Evolutionary conservation across 1,284 basidiomycete species (phyloP).

Genomic region (Inonotus hispidus): DNA sequence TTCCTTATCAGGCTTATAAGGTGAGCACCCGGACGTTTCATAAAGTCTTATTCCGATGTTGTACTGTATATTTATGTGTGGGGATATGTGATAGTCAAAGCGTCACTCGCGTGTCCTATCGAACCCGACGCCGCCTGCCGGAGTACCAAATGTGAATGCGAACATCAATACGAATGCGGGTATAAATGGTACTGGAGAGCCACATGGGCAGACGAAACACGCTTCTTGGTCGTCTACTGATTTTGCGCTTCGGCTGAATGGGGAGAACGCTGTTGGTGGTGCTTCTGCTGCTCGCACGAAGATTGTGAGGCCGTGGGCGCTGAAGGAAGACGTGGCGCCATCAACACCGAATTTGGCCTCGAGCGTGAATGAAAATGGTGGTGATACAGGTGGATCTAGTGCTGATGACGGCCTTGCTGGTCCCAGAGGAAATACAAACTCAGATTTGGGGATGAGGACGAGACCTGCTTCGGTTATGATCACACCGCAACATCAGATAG

Average conservation of each 20-base stretch:
- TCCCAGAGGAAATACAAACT: not conserved
- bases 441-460: not conserved
- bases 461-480: not conserved
- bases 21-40: constrained; percentile 31
- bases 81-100: constrained; percentile 47
- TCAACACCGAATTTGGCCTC: not conserved
- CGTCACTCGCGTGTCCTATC: constrained; percentile 59
- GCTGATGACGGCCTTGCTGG: too few relatives aligned
- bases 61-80: not conserved
- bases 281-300: not conserved
- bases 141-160: not conserved
- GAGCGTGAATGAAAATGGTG: too few relatives aligned
- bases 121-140: constrained; percentile 23
- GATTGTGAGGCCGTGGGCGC: not conserved
- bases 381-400: too few relatives aligned
- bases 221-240: constrained; percentile 15
- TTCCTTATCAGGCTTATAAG: constrained; percentile 73
- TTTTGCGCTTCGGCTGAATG: not conserved
- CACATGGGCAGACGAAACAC: constrained; percentile 21
- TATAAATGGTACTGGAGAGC: constrained; percentile 27
- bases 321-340: not conserved
- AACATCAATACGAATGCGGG: constrained; percentile 12
- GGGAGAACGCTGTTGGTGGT: not conserved
- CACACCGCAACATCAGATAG: not conserved
- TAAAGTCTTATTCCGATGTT: not conserved